Base-by-base conservation (phyloP, 768 basidiomycete species). In the Phaeotremella fagi region DNA sequence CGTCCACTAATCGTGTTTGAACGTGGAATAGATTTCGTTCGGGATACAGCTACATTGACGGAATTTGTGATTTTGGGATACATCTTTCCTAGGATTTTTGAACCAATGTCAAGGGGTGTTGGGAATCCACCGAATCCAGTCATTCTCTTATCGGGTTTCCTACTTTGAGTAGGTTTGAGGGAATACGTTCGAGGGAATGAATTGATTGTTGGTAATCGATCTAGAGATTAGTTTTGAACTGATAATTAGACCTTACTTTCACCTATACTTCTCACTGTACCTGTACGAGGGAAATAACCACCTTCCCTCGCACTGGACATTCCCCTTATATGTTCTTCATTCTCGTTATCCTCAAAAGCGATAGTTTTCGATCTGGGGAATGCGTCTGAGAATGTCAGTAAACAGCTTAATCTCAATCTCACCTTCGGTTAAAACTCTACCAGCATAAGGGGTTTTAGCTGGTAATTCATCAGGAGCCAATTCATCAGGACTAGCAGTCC, bases 11-110 rank as follows among this genome's bases (percentile, higher is more conserved):
- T 52, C 45, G 72, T 58, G 50, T 69, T 82, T 15, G 86, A 85
- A 3, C 78, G 77, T 3, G 87, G 88, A 16, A 92, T 81, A 1
- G 90, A 92, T 31, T 90, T 57, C 0, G 85, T 88, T 42, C 82
- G 80, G n/a, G n/a, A n/a, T n/a, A n/a, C n/a, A n/a, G n/a, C n/a
- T n/a, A n/a, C n/a, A n/a, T n/a, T n/a, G n/a, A n/a, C n/a, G n/a
- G n/a, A n/a, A n/a, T n/a, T n/a, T 9, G 79, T 81, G 27, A 94
- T 71, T 35, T 79, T 72, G 0, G 91, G 92, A 46, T 91, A 87
- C 27, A 85, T 71, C 23, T 76, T 76, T 9, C 75, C 58, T 25
- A 89, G 74, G 1, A 85, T 54, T 9, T 66, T 72, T 2, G 76
- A 79, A 12, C 84, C 52, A 16, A 77, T 51, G 22, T 70, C 54